These are phyloP conservation scores for Dissophora globulifera DNA, from an alignment of 192 early-diverging fungal species.

Conservation along the genomic window DNA sequence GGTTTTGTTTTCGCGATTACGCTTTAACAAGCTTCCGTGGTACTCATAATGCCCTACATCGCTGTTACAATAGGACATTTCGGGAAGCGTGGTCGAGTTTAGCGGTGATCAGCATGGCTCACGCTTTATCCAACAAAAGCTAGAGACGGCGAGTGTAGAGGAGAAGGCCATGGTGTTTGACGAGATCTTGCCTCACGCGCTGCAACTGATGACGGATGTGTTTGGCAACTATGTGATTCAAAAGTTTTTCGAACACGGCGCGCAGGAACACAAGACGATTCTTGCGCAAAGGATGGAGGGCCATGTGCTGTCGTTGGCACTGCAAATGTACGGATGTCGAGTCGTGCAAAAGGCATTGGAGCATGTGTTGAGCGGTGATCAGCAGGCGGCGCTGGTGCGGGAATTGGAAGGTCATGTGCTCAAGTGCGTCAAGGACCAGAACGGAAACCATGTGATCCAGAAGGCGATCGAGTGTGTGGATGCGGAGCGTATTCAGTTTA, in stretches of 20 bases:
- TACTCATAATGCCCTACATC: too few species aligned
- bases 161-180: slow-evolving; percentile 98
- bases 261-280: slow-evolving; percentile 90
- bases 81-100: slow-evolving; percentile 94
- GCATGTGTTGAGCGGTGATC: slow-evolving; percentile 89
- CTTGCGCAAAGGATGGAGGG: slow-evolving; percentile 96
- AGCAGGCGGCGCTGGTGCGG: slow-evolving; percentile 89
- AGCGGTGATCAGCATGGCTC: slow-evolving; percentile 99
- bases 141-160: slow-evolving; percentile 91
- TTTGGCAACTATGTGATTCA: slow-evolving; percentile 99
- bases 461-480: slow-evolving; percentile 98
- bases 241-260: slow-evolving; percentile 99
- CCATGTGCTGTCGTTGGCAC: slow-evolving; percentile 93
- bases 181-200: slow-evolving; percentile 89
- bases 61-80: slow-evolving; percentile 84
- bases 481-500: slow-evolving; percentile 93
- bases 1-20: too few species aligned
- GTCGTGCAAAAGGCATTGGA: slow-evolving; percentile 99
- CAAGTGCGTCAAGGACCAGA: slow-evolving; percentile 99
- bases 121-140: slow-evolving; percentile 98
- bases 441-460: slow-evolving; percentile 99
- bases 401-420: slow-evolving; percentile 96
- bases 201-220: slow-evolving; percentile 98
- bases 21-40: too few species aligned
- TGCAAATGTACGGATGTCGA: slow-evolving; percentile 99